phyloP scores from a whole-genome alignment of 345 rosid species.

The Citrus sinensis region DNA sequence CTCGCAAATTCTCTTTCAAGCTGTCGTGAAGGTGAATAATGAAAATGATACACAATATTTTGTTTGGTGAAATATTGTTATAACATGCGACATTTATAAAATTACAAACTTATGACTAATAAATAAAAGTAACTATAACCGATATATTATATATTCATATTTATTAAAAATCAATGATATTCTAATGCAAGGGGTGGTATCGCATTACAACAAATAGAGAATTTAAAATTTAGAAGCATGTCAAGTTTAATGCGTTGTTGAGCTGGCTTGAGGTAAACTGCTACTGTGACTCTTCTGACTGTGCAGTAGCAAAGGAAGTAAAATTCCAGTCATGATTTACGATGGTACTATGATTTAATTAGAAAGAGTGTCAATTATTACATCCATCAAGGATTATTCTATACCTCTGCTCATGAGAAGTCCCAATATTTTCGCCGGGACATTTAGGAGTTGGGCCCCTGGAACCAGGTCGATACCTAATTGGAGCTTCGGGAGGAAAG shows the following conservation, averaged over 20 bases:
- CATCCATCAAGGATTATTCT: not conserved
- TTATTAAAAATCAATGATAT: not conserved
- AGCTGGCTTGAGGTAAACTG: not conserved
- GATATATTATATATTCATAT: not conserved
- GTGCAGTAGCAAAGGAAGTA: not conserved
- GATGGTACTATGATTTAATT: not conserved
- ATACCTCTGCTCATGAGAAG: constrained; percentile 48
- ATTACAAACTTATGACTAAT: not conserved
- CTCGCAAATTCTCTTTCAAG: not conserved
- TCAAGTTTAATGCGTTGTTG: not conserved
- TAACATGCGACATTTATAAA: not conserved
- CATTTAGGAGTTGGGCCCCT: constrained; percentile 31
- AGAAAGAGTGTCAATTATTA: not conserved
- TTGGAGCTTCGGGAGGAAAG: constrained; percentile 25
- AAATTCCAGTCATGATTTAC: not conserved
- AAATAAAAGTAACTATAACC: not conserved
- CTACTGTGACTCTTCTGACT: not conserved
- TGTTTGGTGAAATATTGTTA: not conserved
- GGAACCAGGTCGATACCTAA: constrained; percentile 30
- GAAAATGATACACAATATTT: not conserved
- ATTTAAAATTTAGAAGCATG: not conserved
- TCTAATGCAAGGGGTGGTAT: not conserved
- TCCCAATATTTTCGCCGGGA: constrained; percentile 34
- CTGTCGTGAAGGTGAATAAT: not conserved
- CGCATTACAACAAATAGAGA: not conserved